Evolutionary conservation across 352 stramenopile species (phyloP).

Genomic region (Pythium graminicola): DNA sequence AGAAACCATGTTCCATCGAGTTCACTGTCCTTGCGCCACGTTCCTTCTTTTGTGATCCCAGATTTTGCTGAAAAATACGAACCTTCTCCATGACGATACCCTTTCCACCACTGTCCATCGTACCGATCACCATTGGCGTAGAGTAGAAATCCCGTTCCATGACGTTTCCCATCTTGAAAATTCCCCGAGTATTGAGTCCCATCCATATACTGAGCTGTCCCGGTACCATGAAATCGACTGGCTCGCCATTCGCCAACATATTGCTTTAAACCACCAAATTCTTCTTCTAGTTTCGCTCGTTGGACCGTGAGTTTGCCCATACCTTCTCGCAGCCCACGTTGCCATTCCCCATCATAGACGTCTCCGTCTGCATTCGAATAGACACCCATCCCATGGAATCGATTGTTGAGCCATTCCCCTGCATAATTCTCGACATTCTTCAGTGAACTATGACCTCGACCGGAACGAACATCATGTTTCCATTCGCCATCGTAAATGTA

Average conservation of each 20-base stretch:
- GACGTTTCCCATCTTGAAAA: conserved; percentile 48
- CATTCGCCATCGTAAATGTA: conserved; percentile 83
- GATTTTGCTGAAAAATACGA: conserved; percentile 43
- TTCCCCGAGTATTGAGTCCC: conserved; percentile 62
- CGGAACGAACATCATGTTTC: conserved; percentile 31
- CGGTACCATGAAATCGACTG: conserved; percentile 44
- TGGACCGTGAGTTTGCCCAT: too few relatives aligned
- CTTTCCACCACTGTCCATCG: conserved; percentile 72
- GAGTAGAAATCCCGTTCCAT: conserved; percentile 61
- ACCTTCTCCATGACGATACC: conserved; percentile 63
- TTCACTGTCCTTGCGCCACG: conserved; percentile 53
- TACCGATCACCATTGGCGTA: conserved; percentile 78
- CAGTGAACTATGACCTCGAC: conserved; percentile 60
- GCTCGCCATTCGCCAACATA: conserved; percentile 71
- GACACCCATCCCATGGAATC: conserved; percentile 69
- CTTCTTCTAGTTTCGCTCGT: too few relatives aligned
- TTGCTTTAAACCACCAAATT: conserved; percentile 75
- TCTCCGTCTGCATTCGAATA: conserved; percentile 77
- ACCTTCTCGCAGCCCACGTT: conserved; percentile 50
- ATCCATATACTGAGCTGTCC: conserved; percentile 60
- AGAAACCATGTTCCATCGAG: conserved; percentile 68
- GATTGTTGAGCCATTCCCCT: conserved; percentile 53
- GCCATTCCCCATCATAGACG: conserved; percentile 85
- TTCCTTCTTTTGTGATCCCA: conserved; percentile 54
- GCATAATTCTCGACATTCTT: conserved; percentile 63